Evolutionary conservation across 179 eudicot genomes (phyloP), one percentile per base, ranked within the genome.

Genomic region (Vitellaria paradoxa): DNA sequence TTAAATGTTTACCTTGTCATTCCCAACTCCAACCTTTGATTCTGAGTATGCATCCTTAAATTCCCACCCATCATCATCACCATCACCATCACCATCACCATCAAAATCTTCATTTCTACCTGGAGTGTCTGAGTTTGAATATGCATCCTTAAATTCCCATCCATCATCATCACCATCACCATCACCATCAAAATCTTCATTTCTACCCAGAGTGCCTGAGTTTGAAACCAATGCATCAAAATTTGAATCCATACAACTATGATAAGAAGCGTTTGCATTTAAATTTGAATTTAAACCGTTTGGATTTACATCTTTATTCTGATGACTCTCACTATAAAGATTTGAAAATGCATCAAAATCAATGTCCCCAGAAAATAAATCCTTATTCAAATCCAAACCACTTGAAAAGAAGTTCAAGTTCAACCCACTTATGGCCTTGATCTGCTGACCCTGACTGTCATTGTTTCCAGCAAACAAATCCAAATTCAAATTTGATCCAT

Each of bases 111-210:
- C 80, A 74, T 56, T 64, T 69, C 63, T 84, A 79, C 46, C 57
- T 50, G 70, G 57, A 20, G 30, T 23, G 72, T 60, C 68, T 15
- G 12, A 69, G 55, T 78, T 85, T 47, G 87, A 70, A 62, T 70
- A 42, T 9, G 97, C 93, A 81, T 82, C 91, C 76, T 69, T 87
- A 67, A 92, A 92, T 62, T 92, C 95, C 97, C 97, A 91, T 59
- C 84, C 93, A 42, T 78, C 91, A 52, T 82, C 93, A 53, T 85
- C 89, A 57, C 84, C 93, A 42, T 78, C 91, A 52, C 81, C 93
- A 53, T 85, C 89, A 57, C 46, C 75, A 79, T 76, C 79, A 72
- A 64, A 46, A 30, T 85, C 87, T 74, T 69, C 80, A 74, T 56
- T 64, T 69, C 63, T 84, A 79, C 46, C 57, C 42, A 66, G 57